phyloP scores from a whole-genome alignment of 1,139 yeast genomes.

The Blastobotrys apis region DNA sequence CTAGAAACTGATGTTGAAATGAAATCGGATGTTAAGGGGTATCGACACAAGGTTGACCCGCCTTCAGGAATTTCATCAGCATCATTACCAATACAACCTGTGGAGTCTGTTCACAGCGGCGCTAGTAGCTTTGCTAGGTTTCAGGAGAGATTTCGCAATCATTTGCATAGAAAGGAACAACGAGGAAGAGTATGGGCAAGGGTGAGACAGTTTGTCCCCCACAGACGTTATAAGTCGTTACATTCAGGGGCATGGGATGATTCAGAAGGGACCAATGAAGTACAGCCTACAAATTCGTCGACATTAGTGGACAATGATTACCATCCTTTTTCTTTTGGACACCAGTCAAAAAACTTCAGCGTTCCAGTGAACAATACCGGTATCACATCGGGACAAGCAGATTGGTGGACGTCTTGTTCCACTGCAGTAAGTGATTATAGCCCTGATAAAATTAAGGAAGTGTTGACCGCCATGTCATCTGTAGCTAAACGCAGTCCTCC shows the following conservation, averaged over 20 bases:
- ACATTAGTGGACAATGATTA: neutral
- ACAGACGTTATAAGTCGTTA: neutral
- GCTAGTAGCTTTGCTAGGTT: slow-evolving; percentile 7
- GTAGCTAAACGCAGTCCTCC: slow-evolving; percentile 3
- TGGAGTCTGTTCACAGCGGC: neutral
- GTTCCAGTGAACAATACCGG: neutral
- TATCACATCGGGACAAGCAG: neutral
- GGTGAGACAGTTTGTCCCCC: neutral
- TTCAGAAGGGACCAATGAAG: neutral
- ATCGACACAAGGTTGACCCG: neutral
- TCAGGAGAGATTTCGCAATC: slow-evolving; percentile 1
- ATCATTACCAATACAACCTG: too few relatives aligned
- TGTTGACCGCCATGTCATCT: slow-evolving; percentile 4
- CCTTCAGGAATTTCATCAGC: too few relatives aligned
- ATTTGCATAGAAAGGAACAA: slow-evolving; percentile 3
- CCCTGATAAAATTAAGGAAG: slow-evolving; percentile 7
- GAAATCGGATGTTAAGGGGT: neutral
- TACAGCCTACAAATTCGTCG: neutral
- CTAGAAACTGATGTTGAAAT: too few relatives aligned
- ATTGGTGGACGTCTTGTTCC: slow-evolving; percentile 1
- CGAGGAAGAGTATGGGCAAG: slow-evolving; percentile 6
- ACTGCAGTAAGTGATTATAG: slow-evolving; percentile 7
- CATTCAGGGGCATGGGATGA: neutral
- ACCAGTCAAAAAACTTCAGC: slow-evolving; percentile 2
- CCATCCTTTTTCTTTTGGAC: neutral